These are phyloP conservation scores for Colletotrichum sansevieriae DNA, from an alignment of 2,329 filamentous ascomycete genomes.

Conservation along the genomic window DNA sequence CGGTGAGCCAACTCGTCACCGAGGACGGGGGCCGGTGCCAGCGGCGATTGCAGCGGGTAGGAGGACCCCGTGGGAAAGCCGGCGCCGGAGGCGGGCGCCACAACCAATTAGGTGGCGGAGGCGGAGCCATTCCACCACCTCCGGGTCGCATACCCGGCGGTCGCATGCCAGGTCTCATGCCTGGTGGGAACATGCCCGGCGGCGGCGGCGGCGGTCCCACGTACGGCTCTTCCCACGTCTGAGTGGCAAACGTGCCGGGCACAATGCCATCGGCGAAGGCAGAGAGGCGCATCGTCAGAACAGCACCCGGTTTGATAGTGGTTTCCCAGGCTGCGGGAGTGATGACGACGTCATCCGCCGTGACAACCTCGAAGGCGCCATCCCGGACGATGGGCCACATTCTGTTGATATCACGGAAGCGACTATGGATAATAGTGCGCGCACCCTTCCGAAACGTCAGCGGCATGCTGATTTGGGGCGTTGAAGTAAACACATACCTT, in stretches of 20 bases:
- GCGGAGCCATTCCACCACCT: background rate
- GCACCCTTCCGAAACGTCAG: constrained; percentile 22
- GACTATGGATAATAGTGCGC: constrained; percentile 16
- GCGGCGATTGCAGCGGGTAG: background rate
- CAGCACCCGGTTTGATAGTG: constrained; percentile 33
- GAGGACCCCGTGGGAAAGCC: background rate
- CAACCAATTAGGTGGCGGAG: background rate
- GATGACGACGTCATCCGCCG: constrained; percentile 11
- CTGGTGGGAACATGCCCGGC: background rate
- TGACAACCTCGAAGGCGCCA: constrained; percentile 29
- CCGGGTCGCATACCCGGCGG: background rate
- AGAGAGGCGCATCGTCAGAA: constrained; percentile 28
- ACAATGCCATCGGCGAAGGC: constrained; percentile 22
- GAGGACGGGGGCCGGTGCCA: background rate
- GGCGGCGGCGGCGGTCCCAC: background rate
- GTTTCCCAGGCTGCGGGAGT: constrained; percentile 26
- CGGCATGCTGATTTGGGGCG: too few relatives aligned
- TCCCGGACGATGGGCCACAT: constrained; percentile 30
- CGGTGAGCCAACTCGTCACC: constrained; percentile 13
- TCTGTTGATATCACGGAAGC: constrained; percentile 23
- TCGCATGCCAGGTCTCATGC: background rate
- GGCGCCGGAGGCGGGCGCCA: background rate
- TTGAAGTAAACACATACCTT: background rate
- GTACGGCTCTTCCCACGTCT: constrained; percentile 21
- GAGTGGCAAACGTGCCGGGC: too few relatives aligned